Percentiles rank a stretch among this genome's conserved stretches.
Evolutionary conservation across 345 rosid species (phyloP).

Genomic region (Corchorus capsularis): DNA sequence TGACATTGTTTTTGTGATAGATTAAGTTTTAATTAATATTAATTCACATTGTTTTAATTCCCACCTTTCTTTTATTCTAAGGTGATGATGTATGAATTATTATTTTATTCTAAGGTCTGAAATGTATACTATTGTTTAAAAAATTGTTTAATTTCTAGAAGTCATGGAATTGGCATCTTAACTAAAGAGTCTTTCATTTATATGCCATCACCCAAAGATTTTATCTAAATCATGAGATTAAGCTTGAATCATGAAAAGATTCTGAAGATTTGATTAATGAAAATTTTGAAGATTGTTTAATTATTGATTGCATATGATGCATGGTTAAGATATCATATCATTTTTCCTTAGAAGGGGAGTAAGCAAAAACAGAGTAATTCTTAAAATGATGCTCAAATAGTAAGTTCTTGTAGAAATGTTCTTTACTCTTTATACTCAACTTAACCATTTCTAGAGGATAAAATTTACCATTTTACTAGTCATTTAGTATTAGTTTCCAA

Average conservation of each 20-base stretch:
- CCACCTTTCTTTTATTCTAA: background rate
- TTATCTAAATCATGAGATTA: background rate
- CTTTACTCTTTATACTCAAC: too few relatives aligned
- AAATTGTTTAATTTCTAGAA: background rate
- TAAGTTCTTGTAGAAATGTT: too few relatives aligned
- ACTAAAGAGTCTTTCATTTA: background rate
- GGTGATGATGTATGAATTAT: background rate
- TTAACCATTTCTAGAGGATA: too few relatives aligned
- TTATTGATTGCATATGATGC: slow-evolving; percentile 11
- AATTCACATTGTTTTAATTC: background rate
- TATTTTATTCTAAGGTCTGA: background rate
- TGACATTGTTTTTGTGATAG: background rate
- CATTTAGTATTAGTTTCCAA: background rate
- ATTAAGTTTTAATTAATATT: background rate
- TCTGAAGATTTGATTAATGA: background rate
- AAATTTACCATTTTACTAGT: too few relatives aligned
- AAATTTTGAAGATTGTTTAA: background rate
- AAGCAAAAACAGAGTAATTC: background rate
- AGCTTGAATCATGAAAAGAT: background rate
- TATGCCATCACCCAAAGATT: background rate
- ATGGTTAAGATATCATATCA: background rate
- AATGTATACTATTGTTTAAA: background rate
- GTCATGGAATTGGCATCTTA: background rate
- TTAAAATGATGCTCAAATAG: background rate
- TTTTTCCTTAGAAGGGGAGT: background rate